phyloP scores from a whole-genome alignment of 2,329 filamentous ascomycete genomes.

The Cadophora malorum region DNA sequence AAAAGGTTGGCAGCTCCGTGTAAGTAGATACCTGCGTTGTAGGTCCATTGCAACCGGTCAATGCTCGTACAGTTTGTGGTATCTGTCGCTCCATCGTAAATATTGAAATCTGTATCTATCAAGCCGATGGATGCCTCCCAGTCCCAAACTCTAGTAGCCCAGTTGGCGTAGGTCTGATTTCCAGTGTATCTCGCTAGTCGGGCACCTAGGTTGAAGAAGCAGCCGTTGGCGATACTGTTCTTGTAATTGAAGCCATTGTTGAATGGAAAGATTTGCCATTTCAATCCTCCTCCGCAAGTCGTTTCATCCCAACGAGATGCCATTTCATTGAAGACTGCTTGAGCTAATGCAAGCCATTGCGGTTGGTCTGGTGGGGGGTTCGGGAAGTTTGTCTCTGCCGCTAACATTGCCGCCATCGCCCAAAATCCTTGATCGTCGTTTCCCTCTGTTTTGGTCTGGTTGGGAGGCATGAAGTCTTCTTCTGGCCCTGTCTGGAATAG shows the following conservation, averaged over 20 bases:
- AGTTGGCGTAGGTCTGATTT: slow-evolving; percentile 78
- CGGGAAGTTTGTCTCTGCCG: slow-evolving; percentile 69
- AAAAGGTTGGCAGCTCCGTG: slow-evolving; percentile 71
- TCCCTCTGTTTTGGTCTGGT: slow-evolving; percentile 70
- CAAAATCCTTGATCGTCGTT: slow-evolving; percentile 81
- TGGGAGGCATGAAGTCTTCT: slow-evolving; percentile 78
- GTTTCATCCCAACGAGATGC: slow-evolving; percentile 72
- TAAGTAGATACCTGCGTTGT: slow-evolving; percentile 74
- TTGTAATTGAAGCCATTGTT: slow-evolving; percentile 85
- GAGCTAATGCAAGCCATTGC: slow-evolving; percentile 73
- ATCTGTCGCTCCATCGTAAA: slow-evolving; percentile 67
- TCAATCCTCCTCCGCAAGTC: slow-evolving; percentile 74
- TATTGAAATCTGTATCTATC: slow-evolving; percentile 62
- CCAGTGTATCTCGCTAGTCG: slow-evolving; percentile 77
- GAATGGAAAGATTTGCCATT: slow-evolving; percentile 85
- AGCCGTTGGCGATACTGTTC: slow-evolving; percentile 66
- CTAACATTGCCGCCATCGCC: slow-evolving; percentile 72
- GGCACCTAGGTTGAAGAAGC: slow-evolving; percentile 66
- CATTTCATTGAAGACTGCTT: slow-evolving; percentile 82
- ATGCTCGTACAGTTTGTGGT: slow-evolving; percentile 61
- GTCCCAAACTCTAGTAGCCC: slow-evolving; percentile 76
- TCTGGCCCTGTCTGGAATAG: slow-evolving; percentile 75
- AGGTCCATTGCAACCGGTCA: slow-evolving; percentile 69
- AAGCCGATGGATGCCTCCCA: slow-evolving; percentile 67
- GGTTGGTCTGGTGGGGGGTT: slow-evolving; percentile 62